phyloP scores from a whole-genome alignment of 2,329 filamentous ascomycete genomes.

The Sporothrix euskadiensis region DNA sequence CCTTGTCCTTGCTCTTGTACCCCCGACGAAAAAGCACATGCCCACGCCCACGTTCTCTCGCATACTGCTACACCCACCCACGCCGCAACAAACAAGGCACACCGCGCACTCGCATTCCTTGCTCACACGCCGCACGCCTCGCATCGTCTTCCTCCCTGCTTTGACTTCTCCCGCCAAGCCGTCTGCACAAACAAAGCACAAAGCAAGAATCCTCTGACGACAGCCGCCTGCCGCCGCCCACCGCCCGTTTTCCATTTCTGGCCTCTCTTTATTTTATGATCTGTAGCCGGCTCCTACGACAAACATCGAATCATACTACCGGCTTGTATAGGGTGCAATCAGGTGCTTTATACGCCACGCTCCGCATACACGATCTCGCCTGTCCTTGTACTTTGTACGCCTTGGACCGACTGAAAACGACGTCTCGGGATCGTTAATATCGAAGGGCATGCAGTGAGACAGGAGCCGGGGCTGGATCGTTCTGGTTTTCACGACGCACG shows the following conservation, averaged over 20 bases:
- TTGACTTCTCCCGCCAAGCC: conserved; percentile 16
- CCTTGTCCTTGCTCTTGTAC: neutral
- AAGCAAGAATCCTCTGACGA: neutral
- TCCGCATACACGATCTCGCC: conserved; percentile 11
- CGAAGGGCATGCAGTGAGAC: conserved; percentile 32
- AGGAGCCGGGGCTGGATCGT: conserved; percentile 23
- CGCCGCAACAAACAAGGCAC: conserved; percentile 11
- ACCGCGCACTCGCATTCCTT: conserved; percentile 22
- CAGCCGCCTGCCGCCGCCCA: neutral
- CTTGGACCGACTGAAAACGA: conserved; percentile 10
- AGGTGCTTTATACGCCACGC: neutral
- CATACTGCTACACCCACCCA: conserved; percentile 10
- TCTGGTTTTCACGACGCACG: conserved; percentile 3
- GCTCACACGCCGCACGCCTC: neutral
- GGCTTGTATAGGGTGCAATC: conserved; percentile 14
- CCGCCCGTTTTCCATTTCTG: neutral
- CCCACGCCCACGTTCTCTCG: conserved; percentile 4
- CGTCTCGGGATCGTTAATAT: conserved; percentile 27
- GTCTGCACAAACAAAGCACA: neutral
- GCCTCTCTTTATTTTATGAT: neutral
- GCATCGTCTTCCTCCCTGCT: neutral
- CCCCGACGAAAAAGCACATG: conserved; percentile 1
- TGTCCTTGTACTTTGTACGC: neutral
- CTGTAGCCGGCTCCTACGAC: neutral
- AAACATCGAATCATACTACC: neutral